Evolutionary conservation across 495 filamentous ascomycete species (phyloP).

Genomic region (Penicillium desertorum): DNA sequence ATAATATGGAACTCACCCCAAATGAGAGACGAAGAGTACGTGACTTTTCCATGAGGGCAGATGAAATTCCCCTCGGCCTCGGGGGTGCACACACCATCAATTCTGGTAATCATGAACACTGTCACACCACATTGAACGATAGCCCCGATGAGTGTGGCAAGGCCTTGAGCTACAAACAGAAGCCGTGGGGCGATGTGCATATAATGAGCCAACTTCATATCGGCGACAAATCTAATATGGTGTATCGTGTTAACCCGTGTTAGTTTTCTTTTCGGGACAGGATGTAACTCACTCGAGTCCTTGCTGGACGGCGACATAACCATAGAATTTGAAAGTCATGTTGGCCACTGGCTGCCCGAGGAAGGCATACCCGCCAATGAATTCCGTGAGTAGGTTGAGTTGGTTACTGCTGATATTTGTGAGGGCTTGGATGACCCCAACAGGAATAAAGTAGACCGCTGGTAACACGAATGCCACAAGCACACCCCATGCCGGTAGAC

Average conservation of each 20-base stretch:
- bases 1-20: conserved; percentile 49
- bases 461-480: conserved; percentile 55
- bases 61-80: conserved; percentile 63
- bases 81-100: conserved; percentile 60
- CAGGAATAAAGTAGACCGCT: conserved; percentile 45
- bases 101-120: conserved; percentile 62
- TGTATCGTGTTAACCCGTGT: conserved; percentile 32
- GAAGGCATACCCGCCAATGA: conserved; percentile 70
- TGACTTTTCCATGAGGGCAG: conserved; percentile 66
- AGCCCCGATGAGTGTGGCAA: conserved; percentile 64
- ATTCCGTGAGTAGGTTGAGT: conserved; percentile 68
- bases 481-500: conserved; percentile 66
- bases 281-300: conserved; percentile 42
- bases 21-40: conserved; percentile 67
- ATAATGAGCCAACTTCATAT: conserved; percentile 78
- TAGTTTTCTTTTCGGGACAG: conserved; percentile 37
- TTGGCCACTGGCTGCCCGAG: conserved; percentile 64
- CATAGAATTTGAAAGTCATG: conserved; percentile 77
- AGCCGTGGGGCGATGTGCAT: conserved; percentile 71
- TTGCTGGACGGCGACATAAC: conserved; percentile 64
- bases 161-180: conserved; percentile 66
- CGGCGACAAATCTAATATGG: conserved; percentile 59
- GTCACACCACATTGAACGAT: conserved; percentile 65
- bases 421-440: conserved; percentile 58
- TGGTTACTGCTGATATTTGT: conserved; percentile 67